Base-by-base conservation (phyloP, 352 stramenopile genomes). In the Phytopythium chamaehyphon region DNA sequence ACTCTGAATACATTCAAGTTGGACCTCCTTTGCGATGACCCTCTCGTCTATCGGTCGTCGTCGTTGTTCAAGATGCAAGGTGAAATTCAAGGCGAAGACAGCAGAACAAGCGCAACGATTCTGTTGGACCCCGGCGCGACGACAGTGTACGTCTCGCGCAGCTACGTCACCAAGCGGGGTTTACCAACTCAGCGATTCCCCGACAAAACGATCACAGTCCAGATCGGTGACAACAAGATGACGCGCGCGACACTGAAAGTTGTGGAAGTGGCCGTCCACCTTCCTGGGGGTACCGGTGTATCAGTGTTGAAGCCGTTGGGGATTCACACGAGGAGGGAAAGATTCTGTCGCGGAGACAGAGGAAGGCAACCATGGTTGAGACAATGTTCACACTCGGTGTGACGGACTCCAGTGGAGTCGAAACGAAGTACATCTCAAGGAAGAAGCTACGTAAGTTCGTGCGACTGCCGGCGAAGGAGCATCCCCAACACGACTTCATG, bases 391-490 rank as follows among this genome's bases (percentile, higher is more conserved):
- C 31, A 33, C 28, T 33, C 28, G 28, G 28, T 33, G 28, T 33
- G 28, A 33, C 28, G 5, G 28, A 33, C 5, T 33, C 28, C 5
- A 33, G 28, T 33, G 48, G 48, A 42, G 55, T 57, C 14, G 23
- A 57, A 14, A 58, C 48, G 1, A 62, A 62, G 42, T 62, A 51
- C 55, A 57, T 51, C 40, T 54, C 55, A 6, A 46, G 48, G 37
- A 62, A 62, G 36, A 58, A 57, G 16, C 33, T 62, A n/a, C 12
- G 43, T 9, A 62, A 58, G 48, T 54, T 54, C 39, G n/a, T 62
- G 45, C 36, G 57, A 22, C 15, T 59, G 21, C 24, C 50, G 14
- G 44, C 39, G 21, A 55, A 55, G 21, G 31, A 47, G 12, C 4
- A 43, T 16, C 35, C 12, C 15, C 45, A 54, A 44, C 43, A 47